A percentile compares a stretch with the other conserved stretches of the same genome.
Conservation (phyloP, 2,329 filamentous ascomycete species). For the Immersiporthe knoxdaviesiana region DNA sequence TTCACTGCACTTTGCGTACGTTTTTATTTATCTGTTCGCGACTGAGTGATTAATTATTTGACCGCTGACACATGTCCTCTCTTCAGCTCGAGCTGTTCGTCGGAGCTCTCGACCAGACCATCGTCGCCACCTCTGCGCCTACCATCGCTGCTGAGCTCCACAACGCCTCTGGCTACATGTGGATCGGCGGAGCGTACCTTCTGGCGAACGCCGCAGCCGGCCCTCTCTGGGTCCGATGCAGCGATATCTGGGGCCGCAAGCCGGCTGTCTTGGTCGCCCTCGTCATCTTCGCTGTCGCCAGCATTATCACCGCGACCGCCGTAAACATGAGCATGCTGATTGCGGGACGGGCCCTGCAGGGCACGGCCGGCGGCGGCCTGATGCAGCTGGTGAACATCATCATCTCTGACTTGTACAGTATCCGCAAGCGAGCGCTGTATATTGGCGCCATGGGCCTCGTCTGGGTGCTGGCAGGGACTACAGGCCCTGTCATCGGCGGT, state of each 20-base stretch:
- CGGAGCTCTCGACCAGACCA: constrained; percentile 42
- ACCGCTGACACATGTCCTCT: not conserved
- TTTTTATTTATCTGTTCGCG: not conserved
- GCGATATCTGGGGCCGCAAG: constrained; percentile 50
- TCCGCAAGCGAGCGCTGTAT: constrained; percentile 35
- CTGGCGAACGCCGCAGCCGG: constrained; percentile 61
- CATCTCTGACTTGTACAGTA: constrained; percentile 44
- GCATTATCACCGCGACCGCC: constrained; percentile 41
- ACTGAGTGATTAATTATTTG: not conserved
- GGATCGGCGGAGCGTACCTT: constrained; percentile 68
- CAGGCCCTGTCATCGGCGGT: constrained; percentile 34
- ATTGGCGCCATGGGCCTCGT: constrained; percentile 47
- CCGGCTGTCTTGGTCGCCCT: constrained; percentile 41
- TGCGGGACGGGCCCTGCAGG: constrained; percentile 39
- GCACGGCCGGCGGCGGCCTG: constrained; percentile 42
- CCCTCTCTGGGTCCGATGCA: constrained; percentile 60
- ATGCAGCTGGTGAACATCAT: constrained; percentile 42
- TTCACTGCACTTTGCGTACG: not conserved
- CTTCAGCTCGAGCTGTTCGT: constrained; percentile 29
- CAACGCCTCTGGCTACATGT: constrained; percentile 62
- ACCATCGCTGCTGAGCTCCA: constrained; percentile 53
- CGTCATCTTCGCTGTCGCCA: constrained; percentile 43
- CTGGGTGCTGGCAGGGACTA: constrained; percentile 46
- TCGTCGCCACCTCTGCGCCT: constrained; percentile 54
- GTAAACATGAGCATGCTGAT: constrained; percentile 44